These are phyloP conservation scores for Aspergillus bombycis DNA, from an alignment of 2,329 filamentous ascomycete genomes.

Conservation along the genomic window DNA sequence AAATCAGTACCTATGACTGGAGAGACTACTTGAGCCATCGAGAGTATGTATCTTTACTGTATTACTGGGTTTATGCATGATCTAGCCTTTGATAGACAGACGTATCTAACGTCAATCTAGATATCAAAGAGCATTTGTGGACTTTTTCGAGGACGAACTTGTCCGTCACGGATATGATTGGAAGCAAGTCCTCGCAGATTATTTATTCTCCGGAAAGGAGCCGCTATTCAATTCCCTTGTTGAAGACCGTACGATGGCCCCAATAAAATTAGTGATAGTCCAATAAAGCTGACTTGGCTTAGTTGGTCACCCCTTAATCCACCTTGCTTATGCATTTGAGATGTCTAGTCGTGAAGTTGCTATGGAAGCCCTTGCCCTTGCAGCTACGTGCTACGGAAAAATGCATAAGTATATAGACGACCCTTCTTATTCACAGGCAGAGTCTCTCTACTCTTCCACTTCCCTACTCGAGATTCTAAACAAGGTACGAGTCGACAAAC, in stretches of 20 bases:
- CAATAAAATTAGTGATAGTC: background rate
- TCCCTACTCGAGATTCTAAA: conserved; percentile 72
- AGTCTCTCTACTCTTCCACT: conserved; percentile 61
- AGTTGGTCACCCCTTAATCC: conserved; percentile 93
- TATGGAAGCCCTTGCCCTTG: conserved; percentile 81
- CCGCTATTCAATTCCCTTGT: conserved; percentile 82
- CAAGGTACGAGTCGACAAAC: conserved; percentile 68
- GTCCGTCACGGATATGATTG: conserved; percentile 80
- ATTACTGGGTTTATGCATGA: background rate
- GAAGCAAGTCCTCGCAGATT: conserved; percentile 75
- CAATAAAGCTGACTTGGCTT: background rate
- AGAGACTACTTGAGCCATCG: conserved; percentile 77
- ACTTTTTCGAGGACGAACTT: conserved; percentile 93
- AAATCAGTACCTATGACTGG: conserved; percentile 85
- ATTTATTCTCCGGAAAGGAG: conserved; percentile 67
- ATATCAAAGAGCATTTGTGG: conserved; percentile 88
- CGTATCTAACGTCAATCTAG: conserved; percentile 33
- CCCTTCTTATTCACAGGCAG: conserved; percentile 65
- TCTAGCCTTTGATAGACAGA: background rate
- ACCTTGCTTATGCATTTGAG: conserved; percentile 92
- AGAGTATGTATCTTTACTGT: conserved; percentile 48
- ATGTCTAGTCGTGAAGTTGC: conserved; percentile 81
- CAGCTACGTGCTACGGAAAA: conserved; percentile 60
- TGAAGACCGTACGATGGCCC: conserved; percentile 66
- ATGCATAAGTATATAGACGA: conserved; percentile 71